Evolutionary conservation across 257 asterid species (phyloP).

Genomic region (Rehmannia glutinosa): DNA sequence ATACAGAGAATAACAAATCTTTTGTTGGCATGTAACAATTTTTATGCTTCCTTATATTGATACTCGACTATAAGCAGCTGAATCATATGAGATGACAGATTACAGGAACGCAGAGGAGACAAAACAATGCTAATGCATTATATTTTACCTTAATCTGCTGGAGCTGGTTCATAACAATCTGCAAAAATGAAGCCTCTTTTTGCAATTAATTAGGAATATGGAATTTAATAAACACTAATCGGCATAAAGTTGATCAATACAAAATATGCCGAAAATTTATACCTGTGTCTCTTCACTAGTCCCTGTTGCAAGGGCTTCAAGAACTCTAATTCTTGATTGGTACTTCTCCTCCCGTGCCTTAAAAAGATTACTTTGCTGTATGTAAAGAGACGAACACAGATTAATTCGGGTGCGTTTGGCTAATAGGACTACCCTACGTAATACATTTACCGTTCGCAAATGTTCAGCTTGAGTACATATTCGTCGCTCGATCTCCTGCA

Average conservation of each 20-base stretch:
- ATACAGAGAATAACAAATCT: background rate
- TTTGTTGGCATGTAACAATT: background rate
- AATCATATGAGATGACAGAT: background rate
- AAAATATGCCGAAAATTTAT: background rate
- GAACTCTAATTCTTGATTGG: slow-evolving; percentile 84
- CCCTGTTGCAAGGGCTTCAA: slow-evolving; percentile 88
- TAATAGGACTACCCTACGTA: background rate
- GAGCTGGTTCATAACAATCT: slow-evolving; percentile 67
- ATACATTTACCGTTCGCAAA: slow-evolving; percentile 57
- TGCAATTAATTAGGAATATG: slow-evolving; percentile 16
- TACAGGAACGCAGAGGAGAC: background rate
- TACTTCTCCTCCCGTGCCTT: slow-evolving; percentile 94
- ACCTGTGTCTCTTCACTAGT: slow-evolving; percentile 81
- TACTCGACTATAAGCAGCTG: background rate
- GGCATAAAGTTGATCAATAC: background rate
- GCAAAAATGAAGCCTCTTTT: slow-evolving; percentile 19
- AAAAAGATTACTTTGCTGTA: slow-evolving; percentile 85
- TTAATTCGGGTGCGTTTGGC: background rate
- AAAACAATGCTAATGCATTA: background rate
- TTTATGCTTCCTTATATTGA: background rate
- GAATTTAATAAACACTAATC: background rate
- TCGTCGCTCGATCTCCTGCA: slow-evolving; percentile 93
- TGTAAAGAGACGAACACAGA: background rate
- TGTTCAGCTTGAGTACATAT: slow-evolving; percentile 92
- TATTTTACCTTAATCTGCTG: slow-evolving; percentile 58